Evolutionary conservation across 2,329 filamentous ascomycete species (phyloP).

Genomic region (Ophidiomyces ophidiicola): DNA sequence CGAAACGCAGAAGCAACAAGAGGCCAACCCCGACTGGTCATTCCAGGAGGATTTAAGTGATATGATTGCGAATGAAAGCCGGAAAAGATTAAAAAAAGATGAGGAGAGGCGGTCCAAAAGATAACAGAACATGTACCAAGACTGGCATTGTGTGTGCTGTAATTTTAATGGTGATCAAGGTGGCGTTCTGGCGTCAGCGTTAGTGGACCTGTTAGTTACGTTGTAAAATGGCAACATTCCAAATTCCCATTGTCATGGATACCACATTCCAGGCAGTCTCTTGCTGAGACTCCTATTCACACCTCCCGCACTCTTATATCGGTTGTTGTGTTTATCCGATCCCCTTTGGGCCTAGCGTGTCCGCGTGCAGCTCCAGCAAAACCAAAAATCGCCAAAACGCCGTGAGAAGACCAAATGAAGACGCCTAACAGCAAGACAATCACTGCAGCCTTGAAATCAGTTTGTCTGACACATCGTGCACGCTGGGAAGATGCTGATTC

Average conservation of each 20-base stretch:
- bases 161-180: neutral
- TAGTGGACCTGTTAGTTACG: conserved; percentile 10
- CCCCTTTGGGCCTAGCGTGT: neutral
- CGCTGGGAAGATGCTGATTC: neutral
- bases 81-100: conserved; percentile 81
- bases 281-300: too few species aligned
- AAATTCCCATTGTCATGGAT: too few species aligned
- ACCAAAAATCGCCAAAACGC: conserved; percentile 7
- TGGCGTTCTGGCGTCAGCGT: neutral
- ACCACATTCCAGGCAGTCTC: too few species aligned
- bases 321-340: too few species aligned
- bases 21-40: conserved; percentile 57
- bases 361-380: conserved; percentile 4
- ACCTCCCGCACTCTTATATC: too few species aligned
- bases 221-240: neutral
- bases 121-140: conserved; percentile 14
- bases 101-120: conserved; percentile 59
- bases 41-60: conserved; percentile 85
- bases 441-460: too few species aligned
- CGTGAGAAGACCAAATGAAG: conserved; percentile 5
- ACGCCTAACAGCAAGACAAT: neutral
- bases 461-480: conserved; percentile 2
- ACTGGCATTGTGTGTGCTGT: neutral
- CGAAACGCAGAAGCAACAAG: conserved; percentile 55
- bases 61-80: conserved; percentile 88